phyloP scores from a whole-genome alignment of 352 stramenopile genomes.

The Pythium aquatile region DNA sequence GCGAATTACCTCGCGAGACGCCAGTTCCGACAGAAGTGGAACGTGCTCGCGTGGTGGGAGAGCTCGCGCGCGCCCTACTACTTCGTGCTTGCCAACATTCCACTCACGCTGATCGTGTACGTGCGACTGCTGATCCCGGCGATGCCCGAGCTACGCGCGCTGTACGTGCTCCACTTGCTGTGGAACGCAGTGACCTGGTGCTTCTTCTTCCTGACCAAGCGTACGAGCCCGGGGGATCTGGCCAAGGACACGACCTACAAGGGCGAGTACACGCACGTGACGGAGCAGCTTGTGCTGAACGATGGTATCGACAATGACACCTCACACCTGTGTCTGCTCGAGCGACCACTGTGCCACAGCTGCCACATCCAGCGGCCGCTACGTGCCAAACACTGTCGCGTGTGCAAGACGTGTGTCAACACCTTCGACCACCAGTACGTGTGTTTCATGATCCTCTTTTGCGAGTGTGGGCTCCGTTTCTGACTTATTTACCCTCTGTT shows the following conservation, averaged over 20 bases:
- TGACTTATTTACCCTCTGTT: background rate
- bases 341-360: constrained; percentile 78
- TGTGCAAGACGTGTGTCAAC: constrained; percentile 93
- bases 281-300: constrained; percentile 41
- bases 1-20: constrained; percentile 50
- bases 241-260: constrained; percentile 33
- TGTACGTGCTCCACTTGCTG: constrained; percentile 61
- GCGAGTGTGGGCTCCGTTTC: background rate
- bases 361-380: constrained; percentile 77
- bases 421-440: constrained; percentile 98
- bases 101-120: constrained; percentile 42
- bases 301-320: constrained; percentile 7
- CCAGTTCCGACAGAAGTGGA: constrained; percentile 46
- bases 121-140: constrained; percentile 48
- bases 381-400: constrained; percentile 83
- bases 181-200: constrained; percentile 61
- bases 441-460: background rate
- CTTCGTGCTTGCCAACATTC: constrained; percentile 61
- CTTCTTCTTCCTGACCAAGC: constrained; percentile 63
- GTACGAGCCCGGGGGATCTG: constrained; percentile 57
- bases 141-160: constrained; percentile 51
- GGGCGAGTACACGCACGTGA: constrained; percentile 59
- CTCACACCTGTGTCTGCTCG: constrained; percentile 28
- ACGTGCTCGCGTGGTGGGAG: constrained; percentile 63
- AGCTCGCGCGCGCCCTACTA: constrained; percentile 62